A percentile compares a stretch with the other conserved stretches of the same genome.
Conservation (phyloP, 2,329 filamentous ascomycete genomes). For the Zalaria sp. region DNA sequence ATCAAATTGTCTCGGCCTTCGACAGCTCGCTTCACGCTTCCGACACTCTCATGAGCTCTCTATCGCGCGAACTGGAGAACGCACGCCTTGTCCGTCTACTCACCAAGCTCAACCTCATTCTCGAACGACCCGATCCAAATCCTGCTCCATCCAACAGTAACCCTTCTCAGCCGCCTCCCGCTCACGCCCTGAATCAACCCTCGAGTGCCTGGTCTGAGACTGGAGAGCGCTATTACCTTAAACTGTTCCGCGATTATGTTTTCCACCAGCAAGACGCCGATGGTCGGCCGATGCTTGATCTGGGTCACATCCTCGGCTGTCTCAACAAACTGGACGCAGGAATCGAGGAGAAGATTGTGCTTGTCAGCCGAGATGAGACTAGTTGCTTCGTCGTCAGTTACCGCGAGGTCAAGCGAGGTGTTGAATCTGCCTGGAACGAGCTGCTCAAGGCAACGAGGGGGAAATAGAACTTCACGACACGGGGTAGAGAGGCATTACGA, state of each 20-base stretch:
- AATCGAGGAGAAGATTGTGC: slow-evolving; percentile 67
- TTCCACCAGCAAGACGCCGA: slow-evolving; percentile 89
- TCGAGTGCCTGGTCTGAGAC: slow-evolving; percentile 64
- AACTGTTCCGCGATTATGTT: slow-evolving; percentile 91
- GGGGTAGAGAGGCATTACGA: no score
- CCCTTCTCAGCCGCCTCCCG: slow-evolving; percentile 14
- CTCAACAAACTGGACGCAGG: slow-evolving; percentile 90
- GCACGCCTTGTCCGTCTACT: slow-evolving; percentile 67
- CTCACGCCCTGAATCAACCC: slow-evolving; percentile 16
- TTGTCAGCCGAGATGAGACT: slow-evolving; percentile 83
- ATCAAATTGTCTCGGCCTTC: slow-evolving; percentile 60
- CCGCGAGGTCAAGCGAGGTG: slow-evolving; percentile 62
- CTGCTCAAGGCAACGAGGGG: slow-evolving; percentile 26
- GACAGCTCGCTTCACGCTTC: slow-evolving; percentile 67
- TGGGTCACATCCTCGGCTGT: slow-evolving; percentile 75
- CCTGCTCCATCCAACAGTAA: slow-evolving; percentile 21
- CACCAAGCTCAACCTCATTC: slow-evolving; percentile 75
- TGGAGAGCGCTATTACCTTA: slow-evolving; percentile 81
- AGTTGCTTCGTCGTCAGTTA: slow-evolving; percentile 80
- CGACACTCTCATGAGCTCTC: slow-evolving; percentile 58
- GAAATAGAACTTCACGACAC: no score
- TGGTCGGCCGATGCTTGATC: slow-evolving; percentile 68
- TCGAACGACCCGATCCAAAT: slow-evolving; percentile 76
- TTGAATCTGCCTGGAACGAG: slow-evolving; percentile 48
- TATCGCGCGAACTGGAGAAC: slow-evolving; percentile 78